A percentile compares a stretch with the other conserved stretches of the same genome.
Conservation (phyloP, 2,329 filamentous ascomycete species). For the Parascedosporium putredinis region DNA sequence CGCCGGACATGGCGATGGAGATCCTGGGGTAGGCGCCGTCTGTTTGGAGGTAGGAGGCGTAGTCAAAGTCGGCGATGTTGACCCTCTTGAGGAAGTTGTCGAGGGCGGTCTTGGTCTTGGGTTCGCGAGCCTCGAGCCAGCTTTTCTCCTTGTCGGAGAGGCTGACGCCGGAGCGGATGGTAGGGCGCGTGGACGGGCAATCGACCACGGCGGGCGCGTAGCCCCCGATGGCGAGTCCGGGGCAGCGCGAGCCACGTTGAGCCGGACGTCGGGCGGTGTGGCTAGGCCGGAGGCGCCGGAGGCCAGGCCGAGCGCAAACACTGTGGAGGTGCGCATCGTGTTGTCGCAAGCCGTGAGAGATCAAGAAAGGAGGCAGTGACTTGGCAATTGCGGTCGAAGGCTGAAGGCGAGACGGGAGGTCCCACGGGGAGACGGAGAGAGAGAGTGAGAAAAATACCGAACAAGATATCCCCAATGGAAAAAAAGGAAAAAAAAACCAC, state of each 20-base stretch:
- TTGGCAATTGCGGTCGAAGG: too few relatives aligned
- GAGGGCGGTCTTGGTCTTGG: slow-evolving; percentile 67
- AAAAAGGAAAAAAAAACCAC: too few relatives aligned
- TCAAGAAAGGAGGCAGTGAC: too few relatives aligned
- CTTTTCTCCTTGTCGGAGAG: slow-evolving; percentile 55
- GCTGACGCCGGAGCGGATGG: slow-evolving; percentile 47
- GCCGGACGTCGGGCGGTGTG: neutral
- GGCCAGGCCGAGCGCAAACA: slow-evolving; percentile 1
- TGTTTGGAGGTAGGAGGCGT: slow-evolving; percentile 55
- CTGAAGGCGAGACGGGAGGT: too few relatives aligned
- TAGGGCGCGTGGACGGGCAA: slow-evolving; percentile 62
- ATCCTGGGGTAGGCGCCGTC: slow-evolving; percentile 40
- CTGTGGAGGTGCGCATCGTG: slow-evolving; percentile 9
- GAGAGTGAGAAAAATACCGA: too few relatives aligned
- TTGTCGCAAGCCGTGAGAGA: too few relatives aligned
- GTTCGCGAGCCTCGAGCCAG: slow-evolving; percentile 65
- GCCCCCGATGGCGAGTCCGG: slow-evolving; percentile 37
- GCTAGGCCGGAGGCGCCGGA: slow-evolving; percentile 8
- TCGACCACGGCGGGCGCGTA: slow-evolving; percentile 60
- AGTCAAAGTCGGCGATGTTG: slow-evolving; percentile 70
- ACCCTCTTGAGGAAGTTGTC: slow-evolving; percentile 59
- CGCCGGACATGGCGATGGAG: slow-evolving; percentile 69
- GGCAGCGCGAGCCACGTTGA: slow-evolving; percentile 18
- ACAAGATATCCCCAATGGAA: too few relatives aligned
- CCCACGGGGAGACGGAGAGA: too few relatives aligned